Base-by-base conservation (phyloP, 306 rosid species). In the Ceratonia siliqua region DNA sequence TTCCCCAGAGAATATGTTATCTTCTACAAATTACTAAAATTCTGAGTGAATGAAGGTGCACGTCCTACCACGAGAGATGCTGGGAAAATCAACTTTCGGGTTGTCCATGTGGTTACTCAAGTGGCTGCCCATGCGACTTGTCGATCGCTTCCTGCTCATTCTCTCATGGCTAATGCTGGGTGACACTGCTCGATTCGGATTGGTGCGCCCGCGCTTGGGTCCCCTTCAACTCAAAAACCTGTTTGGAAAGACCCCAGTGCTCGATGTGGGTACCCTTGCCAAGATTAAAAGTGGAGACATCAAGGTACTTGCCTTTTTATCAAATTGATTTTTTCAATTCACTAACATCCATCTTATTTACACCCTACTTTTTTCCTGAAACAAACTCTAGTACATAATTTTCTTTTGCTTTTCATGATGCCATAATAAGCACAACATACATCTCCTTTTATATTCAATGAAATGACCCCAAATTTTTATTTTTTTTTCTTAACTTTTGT, bases 21-120 rank as follows among this genome's bases (percentile, higher is more conserved):
- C 17, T 41, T 68, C 42, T 18, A 70, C 49, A 17, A 69, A 21
- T 38, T 52, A 70, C 18, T 55, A 55, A 7, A 65, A 24, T 54
- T 78, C n/a, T 64, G 75, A 53, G 70, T 24, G 78, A 75, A 59
- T 77, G 54, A 77, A 95, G 99, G 99, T 95, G 69, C 99, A 95
- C 89, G 82, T 95, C 74, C 89, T 95, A 66, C 99, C 99, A 85
- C 87, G 85, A 82, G 93, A 95, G 92, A 89, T 95, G 98, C 92
- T 95, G 88, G 99, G 99, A 50, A 92, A 74, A 86, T 95, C 99
- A n/a, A 95, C 99, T 85, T 95, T 95, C 50, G 99, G 97, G 89
- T 63, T 95, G 97, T 95, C 99, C 84, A 87, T 92, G 96, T 89
- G 93, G 98, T 78, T 95, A 82, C 94, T 90, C 22, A 95, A 90